Percentiles rank a stretch among this genome's conserved stretches.
Evolutionary conservation across 2,329 filamentous ascomycete species (phyloP).

Genomic region (Periconia sp.): DNA sequence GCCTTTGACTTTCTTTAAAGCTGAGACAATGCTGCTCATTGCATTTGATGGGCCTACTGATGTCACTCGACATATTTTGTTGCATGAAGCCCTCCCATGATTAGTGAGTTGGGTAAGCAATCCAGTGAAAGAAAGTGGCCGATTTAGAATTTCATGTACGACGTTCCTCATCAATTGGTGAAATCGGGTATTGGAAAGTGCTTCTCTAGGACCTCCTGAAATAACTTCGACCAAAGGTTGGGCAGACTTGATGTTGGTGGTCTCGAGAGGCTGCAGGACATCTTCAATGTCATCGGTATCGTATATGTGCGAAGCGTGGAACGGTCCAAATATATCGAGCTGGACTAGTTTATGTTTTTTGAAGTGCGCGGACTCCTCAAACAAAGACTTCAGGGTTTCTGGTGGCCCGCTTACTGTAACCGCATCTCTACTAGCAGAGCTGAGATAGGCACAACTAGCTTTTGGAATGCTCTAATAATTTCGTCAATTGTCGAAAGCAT

Average conservation of each 20-base stretch:
- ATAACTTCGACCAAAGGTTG: neutral
- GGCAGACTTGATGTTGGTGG: neutral
- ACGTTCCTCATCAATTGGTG: neutral
- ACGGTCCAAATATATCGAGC: constrained; percentile 55
- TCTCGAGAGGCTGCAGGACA: constrained; percentile 25
- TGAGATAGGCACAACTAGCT: neutral
- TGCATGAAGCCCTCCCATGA: neutral
- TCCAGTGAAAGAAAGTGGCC: neutral
- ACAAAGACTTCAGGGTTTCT: neutral
- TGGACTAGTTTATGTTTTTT: neutral
- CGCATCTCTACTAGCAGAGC: neutral
- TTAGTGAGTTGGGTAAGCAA: neutral
- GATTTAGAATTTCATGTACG: neutral
- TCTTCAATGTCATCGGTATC: constrained; percentile 48
- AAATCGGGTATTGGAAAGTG: neutral
- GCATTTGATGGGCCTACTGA: neutral
- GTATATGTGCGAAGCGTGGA: constrained; percentile 56
- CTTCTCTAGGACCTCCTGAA: neutral
- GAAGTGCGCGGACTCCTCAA: constrained; percentile 3
- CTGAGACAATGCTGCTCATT: neutral
- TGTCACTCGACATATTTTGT: constrained; percentile 1
- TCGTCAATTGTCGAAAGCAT: neutral
- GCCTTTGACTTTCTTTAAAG: neutral
- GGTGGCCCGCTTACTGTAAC: neutral
- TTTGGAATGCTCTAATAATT: neutral